Evolutionary conservation across 2,329 filamentous ascomycete genomes (phyloP).

Genomic region (Cytospora paraplurivora): DNA sequence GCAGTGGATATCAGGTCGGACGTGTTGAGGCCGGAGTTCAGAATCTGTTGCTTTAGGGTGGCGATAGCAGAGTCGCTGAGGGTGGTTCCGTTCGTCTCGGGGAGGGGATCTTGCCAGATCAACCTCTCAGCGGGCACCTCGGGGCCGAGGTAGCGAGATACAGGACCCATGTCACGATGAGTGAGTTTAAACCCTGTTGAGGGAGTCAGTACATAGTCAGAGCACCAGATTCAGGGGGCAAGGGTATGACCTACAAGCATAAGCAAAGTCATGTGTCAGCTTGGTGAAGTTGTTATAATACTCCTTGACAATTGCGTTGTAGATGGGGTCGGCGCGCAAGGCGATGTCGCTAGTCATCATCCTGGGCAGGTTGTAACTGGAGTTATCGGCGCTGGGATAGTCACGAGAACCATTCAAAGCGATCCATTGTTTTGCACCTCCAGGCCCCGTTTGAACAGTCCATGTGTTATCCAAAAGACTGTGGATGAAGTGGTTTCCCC

Average conservation of each 20-base stretch:
- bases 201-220: not conserved
- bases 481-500: constrained; percentile 71
- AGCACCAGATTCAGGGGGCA: not conserved
- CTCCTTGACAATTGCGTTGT: no score
- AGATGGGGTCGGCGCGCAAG: constrained; percentile 66
- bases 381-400: constrained; percentile 68
- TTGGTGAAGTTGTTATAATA: constrained; percentile 68
- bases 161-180: constrained; percentile 74
- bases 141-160: constrained; percentile 68
- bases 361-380: constrained; percentile 67
- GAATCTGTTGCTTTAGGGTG: constrained; percentile 65
- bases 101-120: constrained; percentile 72
- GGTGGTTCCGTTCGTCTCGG: constrained; percentile 54
- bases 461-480: constrained; percentile 75
- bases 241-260: constrained; percentile 52
- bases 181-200: constrained; percentile 65
- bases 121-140: constrained; percentile 68
- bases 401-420: constrained; percentile 65
- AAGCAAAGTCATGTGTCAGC: constrained; percentile 66
- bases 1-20: constrained; percentile 65
- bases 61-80: constrained; percentile 61
- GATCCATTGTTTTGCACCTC: constrained; percentile 72
- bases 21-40: constrained; percentile 57
- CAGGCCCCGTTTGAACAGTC: constrained; percentile 70
- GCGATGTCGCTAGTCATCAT: constrained; percentile 76